Evolutionary conservation across 192 early-diverging fungal species (phyloP), one percentile per base, ranked within the genome.

Genomic region (Podochytrium sp.): DNA sequence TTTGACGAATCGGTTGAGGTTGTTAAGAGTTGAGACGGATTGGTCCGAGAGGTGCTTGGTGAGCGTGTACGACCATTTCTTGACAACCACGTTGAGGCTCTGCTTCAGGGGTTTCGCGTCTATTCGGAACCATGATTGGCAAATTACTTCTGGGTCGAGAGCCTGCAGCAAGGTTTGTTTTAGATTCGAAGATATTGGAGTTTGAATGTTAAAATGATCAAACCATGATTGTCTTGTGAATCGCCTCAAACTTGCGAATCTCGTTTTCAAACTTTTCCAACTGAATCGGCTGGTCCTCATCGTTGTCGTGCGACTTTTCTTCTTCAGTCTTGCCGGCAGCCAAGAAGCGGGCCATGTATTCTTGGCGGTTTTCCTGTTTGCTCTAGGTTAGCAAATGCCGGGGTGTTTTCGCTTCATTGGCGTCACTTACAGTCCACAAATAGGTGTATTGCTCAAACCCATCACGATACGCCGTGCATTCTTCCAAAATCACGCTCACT

Each of bases 61-160:
- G 30, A 90, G 69, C 2, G 88, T 90, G 74, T 87, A 90, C 41
- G 80, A 85, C 88, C 88, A 90, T 55, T 90, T 90, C 65, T 90
- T 90, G 43, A 90, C 88, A 16, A 84, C 83, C 4, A 90, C 80
- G 61, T 90, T 90, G 27, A 90, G 75, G 33, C 84, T 58, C 72
- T 90, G 88, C 68, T 90, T 90, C 53, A 90, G 75, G 5, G 88
- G 88, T 25, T 79, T 65, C 18, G 80, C 87, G 61, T 90, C 88
- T 16, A 90, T 75, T 27, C 84, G 82, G 79, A 89, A 90, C 88
- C 88, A 90, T 18, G 79, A 77, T 63, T 83, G 71, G 65, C 89
- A 83, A 32, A 89, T 71, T 18, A 89, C 78, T 74, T 90, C 88
- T 1, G 88, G 81, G 38, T 90, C 88, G 53, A 89, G 78, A 29